Evolutionary conservation across 441 rosid genomes (phyloP), one percentile per base, ranked within the genome.

Genomic region (Geranium incanum): DNA sequence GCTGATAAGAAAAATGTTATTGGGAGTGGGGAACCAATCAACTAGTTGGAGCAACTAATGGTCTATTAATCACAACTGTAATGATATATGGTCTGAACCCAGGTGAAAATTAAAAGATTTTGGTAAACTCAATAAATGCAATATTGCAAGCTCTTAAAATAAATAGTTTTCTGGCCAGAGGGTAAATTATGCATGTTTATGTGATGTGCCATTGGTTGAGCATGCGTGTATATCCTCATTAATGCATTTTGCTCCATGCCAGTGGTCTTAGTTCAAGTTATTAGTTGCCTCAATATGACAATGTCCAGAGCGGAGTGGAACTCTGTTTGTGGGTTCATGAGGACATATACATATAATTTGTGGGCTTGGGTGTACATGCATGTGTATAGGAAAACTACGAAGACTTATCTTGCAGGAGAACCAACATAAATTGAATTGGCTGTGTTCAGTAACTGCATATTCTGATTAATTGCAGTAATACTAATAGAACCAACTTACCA

Each of bases 401-500:
- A 60, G 66, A 36, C 33, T 60, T 60, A 60, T 19, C 66, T 60
- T 19, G 13, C 6, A 18, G 13, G 36, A 21, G 16, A 48, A 60
- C 13, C 66, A 60, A 60, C 2, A 60, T 60, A 60, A 19, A 21
- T 60, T 60, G 66, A 19, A 60, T 60, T 60, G 36, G 66, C 66
- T 21, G 28, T 60, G 36, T 16, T 21, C 19, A 60, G 36, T 21
- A 19, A 60, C 28, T 18, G 28, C 36, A 60, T 60, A 19, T 19
- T 19, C 66, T 60, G 36, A 60, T 60, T 3, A 21, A 7, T 6
- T 60, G 13, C 36, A 18, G 66, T 60, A 60, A 21, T 60, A 21
- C n/a, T 60, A 60, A 21, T 60, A 21, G 36, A 60, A 60, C 66
- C 66, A 60, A 60, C 66, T 19, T 60, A 60, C 66, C 66, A 8